phyloP scores from a whole-genome alignment of 164 flowering plant genomes.

The Nymphaea colorata region DNA sequence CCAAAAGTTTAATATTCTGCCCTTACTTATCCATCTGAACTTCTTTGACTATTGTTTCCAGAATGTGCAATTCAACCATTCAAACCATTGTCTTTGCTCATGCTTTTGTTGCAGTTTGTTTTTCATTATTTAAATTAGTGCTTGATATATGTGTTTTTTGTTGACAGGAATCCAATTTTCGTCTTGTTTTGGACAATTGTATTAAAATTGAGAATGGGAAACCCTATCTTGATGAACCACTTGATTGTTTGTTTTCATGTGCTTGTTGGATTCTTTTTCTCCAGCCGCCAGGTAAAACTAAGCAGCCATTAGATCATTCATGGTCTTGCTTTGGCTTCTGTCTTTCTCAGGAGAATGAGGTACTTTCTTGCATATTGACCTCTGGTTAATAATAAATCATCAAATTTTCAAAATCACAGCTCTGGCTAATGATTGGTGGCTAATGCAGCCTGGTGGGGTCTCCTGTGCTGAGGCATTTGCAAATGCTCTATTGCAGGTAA shows the following conservation, averaged over 20 bases:
- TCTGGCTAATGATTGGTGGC: constrained; percentile 3
- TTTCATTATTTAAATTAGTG: background rate
- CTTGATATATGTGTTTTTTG: background rate
- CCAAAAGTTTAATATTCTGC: constrained; percentile 21
- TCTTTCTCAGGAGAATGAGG: constrained; percentile 87
- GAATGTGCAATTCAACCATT: background rate
- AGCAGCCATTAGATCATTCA: constrained; percentile 30
- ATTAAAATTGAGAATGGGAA: constrained; percentile 49
- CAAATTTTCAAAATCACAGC: background rate
- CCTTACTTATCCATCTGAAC: constrained; percentile 20
- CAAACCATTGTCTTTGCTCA: background rate
- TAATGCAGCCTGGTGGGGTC: constrained; percentile 41
- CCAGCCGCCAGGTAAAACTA: constrained; percentile 40
- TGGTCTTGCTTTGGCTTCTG: constrained; percentile 75
- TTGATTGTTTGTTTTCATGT: constrained; percentile 67
- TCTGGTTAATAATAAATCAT: no score
- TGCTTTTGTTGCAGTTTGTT: no score
- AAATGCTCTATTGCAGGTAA: constrained; percentile 36
- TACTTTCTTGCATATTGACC: constrained; percentile 9
- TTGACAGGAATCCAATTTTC: constrained; percentile 40
- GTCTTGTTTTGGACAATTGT: constrained; percentile 34
- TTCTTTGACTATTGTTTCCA: background rate
- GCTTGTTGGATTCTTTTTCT: constrained; percentile 72
- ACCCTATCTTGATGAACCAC: constrained; percentile 52
- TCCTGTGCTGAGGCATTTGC: constrained; percentile 43